Percentiles rank a stretch among this genome's conserved stretches.
phyloP scores from a whole-genome alignment of 441 rosid species.

The Lagerstroemia fauriei region DNA sequence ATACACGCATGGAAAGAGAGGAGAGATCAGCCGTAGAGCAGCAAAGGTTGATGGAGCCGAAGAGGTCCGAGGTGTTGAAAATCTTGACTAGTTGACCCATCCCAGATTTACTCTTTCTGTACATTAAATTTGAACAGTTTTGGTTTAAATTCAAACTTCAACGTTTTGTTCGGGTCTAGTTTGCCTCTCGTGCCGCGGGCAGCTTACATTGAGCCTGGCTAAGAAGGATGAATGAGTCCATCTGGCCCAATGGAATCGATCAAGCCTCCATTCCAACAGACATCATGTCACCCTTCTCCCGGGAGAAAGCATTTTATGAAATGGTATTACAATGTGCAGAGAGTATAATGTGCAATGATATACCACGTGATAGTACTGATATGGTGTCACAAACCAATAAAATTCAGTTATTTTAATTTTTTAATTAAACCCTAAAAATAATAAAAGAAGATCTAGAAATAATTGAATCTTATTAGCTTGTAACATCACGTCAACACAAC shows the following conservation, averaged over 20 bases:
- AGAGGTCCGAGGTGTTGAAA: background rate
- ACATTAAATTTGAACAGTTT: background rate
- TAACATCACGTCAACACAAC: too few species aligned
- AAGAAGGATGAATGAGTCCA: background rate
- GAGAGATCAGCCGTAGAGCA: background rate
- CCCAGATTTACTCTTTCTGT: background rate
- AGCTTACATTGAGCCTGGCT: background rate
- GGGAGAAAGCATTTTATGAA: too few species aligned
- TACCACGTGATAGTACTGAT: too few species aligned
- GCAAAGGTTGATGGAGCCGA: background rate
- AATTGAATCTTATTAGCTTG: too few species aligned
- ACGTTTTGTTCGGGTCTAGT: background rate
- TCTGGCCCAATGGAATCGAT: background rate
- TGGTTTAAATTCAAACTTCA: background rate
- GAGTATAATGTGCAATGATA: too few species aligned
- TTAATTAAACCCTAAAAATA: too few species aligned
- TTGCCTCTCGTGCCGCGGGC: background rate
- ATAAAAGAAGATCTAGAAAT: too few species aligned
- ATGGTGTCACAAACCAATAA: too few species aligned
- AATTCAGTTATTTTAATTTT: too few species aligned
- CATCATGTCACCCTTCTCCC: too few species aligned
- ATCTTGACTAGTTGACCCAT: background rate
- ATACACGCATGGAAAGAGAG: background rate
- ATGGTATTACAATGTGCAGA: too few species aligned
- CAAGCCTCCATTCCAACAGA: background rate